These are phyloP conservation scores for Phtheirospermum japonicum DNA, from an alignment of 257 asterid species.

Conservation along the genomic window DNA sequence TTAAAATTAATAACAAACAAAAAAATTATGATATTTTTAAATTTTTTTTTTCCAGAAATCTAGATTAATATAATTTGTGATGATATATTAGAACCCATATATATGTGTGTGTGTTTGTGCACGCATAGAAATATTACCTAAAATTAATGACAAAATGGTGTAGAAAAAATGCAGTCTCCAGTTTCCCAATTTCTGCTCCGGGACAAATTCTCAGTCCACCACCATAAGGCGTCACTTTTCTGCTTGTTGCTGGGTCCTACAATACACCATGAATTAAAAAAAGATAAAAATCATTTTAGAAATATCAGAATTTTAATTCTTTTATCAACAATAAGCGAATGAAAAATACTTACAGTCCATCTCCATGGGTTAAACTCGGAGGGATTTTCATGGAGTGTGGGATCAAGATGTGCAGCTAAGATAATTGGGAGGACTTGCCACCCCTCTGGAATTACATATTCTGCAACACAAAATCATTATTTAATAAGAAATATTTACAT, in stretches of 20 bases:
- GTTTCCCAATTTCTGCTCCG: conserved; percentile 68
- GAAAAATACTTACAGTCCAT: conserved; percentile 54
- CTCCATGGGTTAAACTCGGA: conserved; percentile 64
- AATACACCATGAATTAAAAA: background rate
- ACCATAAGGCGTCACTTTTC: conserved; percentile 58
- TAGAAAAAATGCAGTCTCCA: conserved; percentile 71
- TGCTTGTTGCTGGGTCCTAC: conserved; percentile 53
- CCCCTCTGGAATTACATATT: conserved; percentile 56
- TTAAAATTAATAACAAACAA: too few relatives aligned
- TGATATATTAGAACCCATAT: too few relatives aligned
- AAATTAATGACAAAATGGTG: conserved; percentile 70
- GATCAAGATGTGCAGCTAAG: conserved; percentile 65
- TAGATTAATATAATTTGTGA: too few relatives aligned
- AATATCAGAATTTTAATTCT: too few relatives aligned
- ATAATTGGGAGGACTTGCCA: conserved; percentile 82
- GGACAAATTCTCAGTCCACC: conserved; percentile 79
- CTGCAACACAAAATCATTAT: conserved; percentile 46
- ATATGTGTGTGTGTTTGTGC: too few relatives aligned
- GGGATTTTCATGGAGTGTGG: conserved; percentile 55
- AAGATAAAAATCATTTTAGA: background rate
- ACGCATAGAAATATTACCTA: conserved; percentile 39
- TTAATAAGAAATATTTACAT: too few relatives aligned
- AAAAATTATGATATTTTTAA: too few relatives aligned
- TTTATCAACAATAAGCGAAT: background rate
- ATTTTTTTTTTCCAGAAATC: too few relatives aligned